Evolutionary conservation across 257 asterid genomes (phyloP).

Genomic region (Leptodermis oblonga): DNA sequence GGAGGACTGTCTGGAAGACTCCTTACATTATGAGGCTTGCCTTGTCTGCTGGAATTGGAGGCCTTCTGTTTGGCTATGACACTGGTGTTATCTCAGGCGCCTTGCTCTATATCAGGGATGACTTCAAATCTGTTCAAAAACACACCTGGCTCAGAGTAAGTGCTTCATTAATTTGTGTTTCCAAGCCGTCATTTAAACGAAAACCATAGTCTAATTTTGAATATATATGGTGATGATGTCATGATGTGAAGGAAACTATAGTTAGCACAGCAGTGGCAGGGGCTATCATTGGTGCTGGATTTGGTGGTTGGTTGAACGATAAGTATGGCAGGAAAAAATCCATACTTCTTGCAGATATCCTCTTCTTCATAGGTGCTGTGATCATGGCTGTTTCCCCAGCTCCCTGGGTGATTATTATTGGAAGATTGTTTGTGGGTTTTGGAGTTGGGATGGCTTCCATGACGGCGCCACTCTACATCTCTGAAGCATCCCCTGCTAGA

Average conservation of each 20-base stretch:
- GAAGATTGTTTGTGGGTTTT: constrained; percentile 66
- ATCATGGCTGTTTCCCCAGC: constrained; percentile 55
- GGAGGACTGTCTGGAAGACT: constrained; percentile 52
- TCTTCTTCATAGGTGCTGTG: constrained; percentile 60
- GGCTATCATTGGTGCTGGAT: constrained; percentile 71
- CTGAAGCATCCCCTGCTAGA: constrained; percentile 84
- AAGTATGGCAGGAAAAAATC: constrained; percentile 62
- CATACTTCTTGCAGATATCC: constrained; percentile 57
- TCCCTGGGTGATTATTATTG: constrained; percentile 70
- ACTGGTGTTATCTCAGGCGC: constrained; percentile 95
- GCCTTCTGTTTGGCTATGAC: constrained; percentile 72
- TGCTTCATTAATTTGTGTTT: neutral
- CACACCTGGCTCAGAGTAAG: constrained; percentile 66
- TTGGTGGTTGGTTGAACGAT: constrained; percentile 66
- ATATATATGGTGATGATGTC: neutral
- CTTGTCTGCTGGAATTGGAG: constrained; percentile 81
- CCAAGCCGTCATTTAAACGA: neutral
- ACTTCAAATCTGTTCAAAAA: constrained; percentile 40
- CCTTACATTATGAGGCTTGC: constrained; percentile 83
- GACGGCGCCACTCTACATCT: constrained; percentile 76
- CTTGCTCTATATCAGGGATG: constrained; percentile 65
- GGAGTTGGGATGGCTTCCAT: constrained; percentile 96
- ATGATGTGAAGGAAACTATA: constrained; percentile 53
- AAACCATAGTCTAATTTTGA: neutral
- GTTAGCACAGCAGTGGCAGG: constrained; percentile 86